Conservation (phyloP, 208 protist species). For the Trypanosoma scelopori region DNA sequence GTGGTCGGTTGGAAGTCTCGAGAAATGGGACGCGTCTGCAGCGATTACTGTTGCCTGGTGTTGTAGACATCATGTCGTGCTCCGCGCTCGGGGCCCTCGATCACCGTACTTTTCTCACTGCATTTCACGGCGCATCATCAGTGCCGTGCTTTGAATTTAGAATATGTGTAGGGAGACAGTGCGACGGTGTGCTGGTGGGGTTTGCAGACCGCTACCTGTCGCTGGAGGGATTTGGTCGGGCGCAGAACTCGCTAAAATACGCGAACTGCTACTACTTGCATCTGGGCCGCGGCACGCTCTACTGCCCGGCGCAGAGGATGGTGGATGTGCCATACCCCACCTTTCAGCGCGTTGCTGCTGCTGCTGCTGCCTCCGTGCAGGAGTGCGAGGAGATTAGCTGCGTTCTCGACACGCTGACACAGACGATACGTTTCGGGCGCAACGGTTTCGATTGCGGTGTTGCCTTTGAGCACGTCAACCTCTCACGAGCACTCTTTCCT, state of each 20-base stretch:
- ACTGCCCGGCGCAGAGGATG: slow-evolving; percentile 31
- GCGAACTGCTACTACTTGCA: slow-evolving; percentile 50
- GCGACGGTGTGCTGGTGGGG: slow-evolving; percentile 39
- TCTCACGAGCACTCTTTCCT: slow-evolving; percentile 45
- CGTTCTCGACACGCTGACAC: slow-evolving; percentile 23
- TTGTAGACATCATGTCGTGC: slow-evolving; percentile 25
- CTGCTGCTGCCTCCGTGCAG: slow-evolving; percentile 1
- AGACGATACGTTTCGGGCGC: slow-evolving; percentile 37
- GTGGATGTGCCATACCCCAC: slow-evolving; percentile 20
- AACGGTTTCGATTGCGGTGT: slow-evolving; percentile 53
- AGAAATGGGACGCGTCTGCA: slow-evolving; percentile 19
- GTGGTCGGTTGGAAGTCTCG: slow-evolving; percentile 20
- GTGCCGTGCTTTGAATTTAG: slow-evolving; percentile 26
- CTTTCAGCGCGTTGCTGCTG: slow-evolving; percentile 5
- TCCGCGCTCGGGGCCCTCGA: slow-evolving; percentile 41
- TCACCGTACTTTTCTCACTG: slow-evolving; percentile 30
- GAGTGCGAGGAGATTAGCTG: slow-evolving; percentile 48
- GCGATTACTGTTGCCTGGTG: slow-evolving; percentile 17
- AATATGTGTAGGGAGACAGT: slow-evolving; percentile 7
- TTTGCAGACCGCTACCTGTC: slow-evolving; percentile 57
- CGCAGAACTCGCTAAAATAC: slow-evolving; percentile 41
- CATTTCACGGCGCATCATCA: slow-evolving; percentile 3
- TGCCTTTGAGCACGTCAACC: slow-evolving; percentile 34
- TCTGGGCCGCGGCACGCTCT: slow-evolving; percentile 35
- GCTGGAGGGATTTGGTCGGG: slow-evolving; percentile 47